Percentiles rank a stretch among this genome's conserved stretches.
phyloP scores from a whole-genome alignment of 352 stramenopile species.

The Globisporangium rhizosaccharum region DNA sequence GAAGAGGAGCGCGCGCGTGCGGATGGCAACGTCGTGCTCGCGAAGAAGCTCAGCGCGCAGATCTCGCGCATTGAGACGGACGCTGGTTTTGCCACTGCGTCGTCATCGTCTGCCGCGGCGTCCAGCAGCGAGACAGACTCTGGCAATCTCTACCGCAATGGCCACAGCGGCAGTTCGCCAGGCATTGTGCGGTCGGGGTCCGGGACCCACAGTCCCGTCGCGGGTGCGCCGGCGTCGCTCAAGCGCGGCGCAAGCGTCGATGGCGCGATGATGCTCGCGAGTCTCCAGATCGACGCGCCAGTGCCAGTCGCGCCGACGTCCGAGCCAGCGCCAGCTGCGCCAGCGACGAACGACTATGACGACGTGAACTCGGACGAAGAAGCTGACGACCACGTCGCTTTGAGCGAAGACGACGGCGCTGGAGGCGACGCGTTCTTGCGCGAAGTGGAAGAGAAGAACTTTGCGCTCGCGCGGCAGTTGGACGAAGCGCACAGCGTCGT shows the following conservation, averaged over 20 bases:
- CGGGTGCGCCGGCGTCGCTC: conserved; percentile 17
- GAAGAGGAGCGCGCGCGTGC: conserved; percentile 77
- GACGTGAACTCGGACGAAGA: conserved; percentile 81
- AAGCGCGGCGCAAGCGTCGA: conserved; percentile 35
- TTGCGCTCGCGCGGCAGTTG: conserved; percentile 76
- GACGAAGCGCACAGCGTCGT: conserved; percentile 81
- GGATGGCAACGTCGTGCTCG: conserved; percentile 66
- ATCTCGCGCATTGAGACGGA: conserved; percentile 69
- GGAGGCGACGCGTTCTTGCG: conserved; percentile 34
- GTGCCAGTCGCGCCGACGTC: conserved; percentile 16
- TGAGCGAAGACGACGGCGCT: conserved; percentile 59
- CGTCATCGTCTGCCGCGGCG: conserved; percentile 16
- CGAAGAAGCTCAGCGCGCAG: conserved; percentile 77
- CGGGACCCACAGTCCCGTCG: neutral
- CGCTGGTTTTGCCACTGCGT: conserved; percentile 13
- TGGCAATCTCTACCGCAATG: conserved; percentile 22
- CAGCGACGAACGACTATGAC: conserved; percentile 54
- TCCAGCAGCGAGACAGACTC: conserved; percentile 25
- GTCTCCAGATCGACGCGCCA: conserved; percentile 10
- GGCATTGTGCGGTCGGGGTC: conserved; percentile 11
- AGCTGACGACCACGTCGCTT: conserved; percentile 68
- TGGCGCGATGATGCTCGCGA: conserved; percentile 15
- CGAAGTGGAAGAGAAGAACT: conserved; percentile 81
- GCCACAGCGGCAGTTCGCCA: conserved; percentile 21
- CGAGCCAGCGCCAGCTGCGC: conserved; percentile 16